Evolutionary conservation across 179 eudicot species (phyloP).

Genomic region (Nepenthes alata): DNA sequence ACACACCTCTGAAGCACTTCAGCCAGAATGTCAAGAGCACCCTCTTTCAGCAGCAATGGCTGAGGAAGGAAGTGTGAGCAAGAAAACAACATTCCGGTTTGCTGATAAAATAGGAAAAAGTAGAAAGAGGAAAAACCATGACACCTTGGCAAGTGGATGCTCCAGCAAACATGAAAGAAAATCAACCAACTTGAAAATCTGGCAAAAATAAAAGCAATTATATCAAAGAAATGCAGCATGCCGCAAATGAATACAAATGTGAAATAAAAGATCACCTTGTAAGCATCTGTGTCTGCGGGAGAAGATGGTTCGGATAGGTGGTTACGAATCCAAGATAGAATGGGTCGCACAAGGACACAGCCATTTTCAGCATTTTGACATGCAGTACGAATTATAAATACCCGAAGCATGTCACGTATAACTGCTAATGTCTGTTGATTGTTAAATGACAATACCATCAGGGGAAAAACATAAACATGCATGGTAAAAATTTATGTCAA

Average conservation of each 20-base stretch:
- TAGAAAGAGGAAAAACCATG: not conserved
- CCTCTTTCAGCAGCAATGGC: conserved; percentile 62
- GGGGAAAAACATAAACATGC: not conserved
- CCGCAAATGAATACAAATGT: not conserved
- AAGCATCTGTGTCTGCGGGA: conserved; percentile 53
- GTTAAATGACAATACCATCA: not conserved
- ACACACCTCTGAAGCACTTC: conserved; percentile 53
- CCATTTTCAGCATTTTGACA: conserved; percentile 50
- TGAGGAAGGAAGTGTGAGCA: conserved; percentile 16
- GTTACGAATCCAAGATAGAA: conserved; percentile 47
- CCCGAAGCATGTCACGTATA: conserved; percentile 87
- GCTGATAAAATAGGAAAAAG: not conserved
- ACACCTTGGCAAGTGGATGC: conserved; percentile 88
- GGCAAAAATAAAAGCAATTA: conserved; percentile 12
- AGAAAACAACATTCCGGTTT: not conserved
- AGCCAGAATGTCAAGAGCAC: conserved; percentile 38
- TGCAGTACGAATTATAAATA: conserved; percentile 69
- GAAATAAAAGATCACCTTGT: conserved; percentile 45
- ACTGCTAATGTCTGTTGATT: conserved; percentile 56
- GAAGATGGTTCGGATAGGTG: conserved; percentile 35
- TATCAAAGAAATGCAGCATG: not conserved
- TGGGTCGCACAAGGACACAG: conserved; percentile 53
- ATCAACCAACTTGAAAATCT: conserved; percentile 64
- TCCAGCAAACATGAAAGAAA: conserved; percentile 65
- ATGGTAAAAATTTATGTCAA: not conserved